Base-by-base conservation (phyloP, 306 rosid species). In the Corylus americana region DNA sequence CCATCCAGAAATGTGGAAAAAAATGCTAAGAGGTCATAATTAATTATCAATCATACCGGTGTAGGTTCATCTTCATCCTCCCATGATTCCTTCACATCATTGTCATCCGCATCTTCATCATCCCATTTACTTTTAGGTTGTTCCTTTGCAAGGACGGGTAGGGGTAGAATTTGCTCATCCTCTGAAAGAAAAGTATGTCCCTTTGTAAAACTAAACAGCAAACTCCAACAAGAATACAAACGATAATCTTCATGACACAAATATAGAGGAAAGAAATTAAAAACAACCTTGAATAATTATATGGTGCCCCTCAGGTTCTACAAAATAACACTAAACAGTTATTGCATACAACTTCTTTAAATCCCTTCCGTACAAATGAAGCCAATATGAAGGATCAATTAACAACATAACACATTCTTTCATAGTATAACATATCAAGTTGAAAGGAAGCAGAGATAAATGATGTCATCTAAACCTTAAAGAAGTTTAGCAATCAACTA, bases 81-180 rank as follows among this genome's bases (percentile, higher is more conserved):
- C 98, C 98, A 95, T 17, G 97, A 92, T 1, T 92, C 98, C 86
- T 90, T 95, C 71, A 95, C 87, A 75, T 90, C 98, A 82, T 92
- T 82, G 17, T 91, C 97, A 73, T 95, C 98, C 25, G 82, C 85
- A 71, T 95, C 98, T 85, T 95, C 98, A 73, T 95, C 98, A 35
- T 90, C 98, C 98, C 98, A 95, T 48, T 85, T 90, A 79, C 47
- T 84, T 87, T 63, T 87, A n/a, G 85, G 81, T 57, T 42, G 89
- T 63, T 91, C 97, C 85, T 86, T 91, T 51, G 64, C 29, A 55
- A 91, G 35, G 35, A 31, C 35, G 2, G 35, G 35, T 31, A 31
- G 64, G 37, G 79, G 55, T 29, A 88, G 80, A 84, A 87, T 78
- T 20, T 85, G 77, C 76, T 84, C 93, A n/a, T 87, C 92, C 88